phyloP scores from a whole-genome alignment of 2,329 filamentous ascomycete genomes.

The Neonectria ditissima region DNA sequence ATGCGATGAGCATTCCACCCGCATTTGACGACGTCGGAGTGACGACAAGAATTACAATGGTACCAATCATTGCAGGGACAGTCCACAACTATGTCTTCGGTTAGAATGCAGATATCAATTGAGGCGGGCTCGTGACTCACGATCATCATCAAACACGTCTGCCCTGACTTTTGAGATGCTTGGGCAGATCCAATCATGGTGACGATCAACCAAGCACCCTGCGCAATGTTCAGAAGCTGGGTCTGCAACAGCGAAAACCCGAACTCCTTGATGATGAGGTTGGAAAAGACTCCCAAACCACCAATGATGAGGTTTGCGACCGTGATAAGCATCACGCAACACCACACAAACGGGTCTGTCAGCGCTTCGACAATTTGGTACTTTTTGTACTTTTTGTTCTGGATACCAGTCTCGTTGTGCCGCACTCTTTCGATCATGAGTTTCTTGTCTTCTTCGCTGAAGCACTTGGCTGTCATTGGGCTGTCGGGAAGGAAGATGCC shows the following conservation, averaged over 20 bases:
- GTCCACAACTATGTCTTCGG: neutral
- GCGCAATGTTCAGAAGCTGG: constrained; percentile 55
- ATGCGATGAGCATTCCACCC: constrained; percentile 53
- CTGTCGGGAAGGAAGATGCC: constrained; percentile 61
- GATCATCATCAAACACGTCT: constrained; percentile 27
- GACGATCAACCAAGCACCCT: constrained; percentile 47
- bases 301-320: constrained; percentile 25
- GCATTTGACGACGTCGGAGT: constrained; percentile 46
- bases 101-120: neutral
- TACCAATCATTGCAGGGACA: constrained; percentile 53
- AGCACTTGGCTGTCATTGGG: constrained; percentile 63
- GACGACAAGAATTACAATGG: constrained; percentile 53
- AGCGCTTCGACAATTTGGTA: constrained; percentile 54
- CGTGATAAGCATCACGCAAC: constrained; percentile 22
- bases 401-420: constrained; percentile 52
- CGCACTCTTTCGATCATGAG: constrained; percentile 47
- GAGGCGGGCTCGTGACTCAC: neutral
- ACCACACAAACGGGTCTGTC: constrained; percentile 50
- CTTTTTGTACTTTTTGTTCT: constrained; percentile 50
- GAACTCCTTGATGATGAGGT: constrained; percentile 30
- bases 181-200: constrained; percentile 45
- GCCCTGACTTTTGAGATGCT: constrained; percentile 30
- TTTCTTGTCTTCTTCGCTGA: constrained; percentile 54
- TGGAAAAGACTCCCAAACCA: constrained; percentile 12
- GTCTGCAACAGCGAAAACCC: constrained; percentile 31